These are phyloP conservation scores for Penicillium decumbens DNA, from an alignment of 2,329 filamentous ascomycete genomes.

Conservation along the genomic window DNA sequence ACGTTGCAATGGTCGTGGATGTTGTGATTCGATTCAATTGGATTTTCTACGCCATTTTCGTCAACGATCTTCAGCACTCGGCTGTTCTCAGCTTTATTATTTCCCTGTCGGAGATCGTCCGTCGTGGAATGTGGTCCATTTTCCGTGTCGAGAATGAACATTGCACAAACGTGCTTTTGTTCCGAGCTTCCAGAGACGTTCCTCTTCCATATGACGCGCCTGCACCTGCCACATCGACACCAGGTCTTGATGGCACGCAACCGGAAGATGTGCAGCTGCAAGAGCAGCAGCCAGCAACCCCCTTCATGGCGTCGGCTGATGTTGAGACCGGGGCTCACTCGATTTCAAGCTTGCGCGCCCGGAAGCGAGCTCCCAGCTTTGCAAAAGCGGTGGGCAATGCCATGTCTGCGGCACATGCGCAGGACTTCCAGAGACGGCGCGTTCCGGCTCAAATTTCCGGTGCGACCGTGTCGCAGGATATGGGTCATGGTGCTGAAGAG, in stretches of 20 bases:
- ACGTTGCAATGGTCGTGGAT: constrained; percentile 75
- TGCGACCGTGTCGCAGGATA: constrained; percentile 32
- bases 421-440: constrained; percentile 84
- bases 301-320: constrained; percentile 22
- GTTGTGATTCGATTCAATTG: constrained; percentile 85
- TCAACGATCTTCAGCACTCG: constrained; percentile 73
- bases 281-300: constrained; percentile 21
- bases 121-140: constrained; percentile 84
- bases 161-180: constrained; percentile 82
- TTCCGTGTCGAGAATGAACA: constrained; percentile 98
- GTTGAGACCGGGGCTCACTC: constrained; percentile 29
- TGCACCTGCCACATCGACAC: neutral
- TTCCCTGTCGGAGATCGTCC: constrained; percentile 70
- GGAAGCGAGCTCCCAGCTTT: constrained; percentile 25
- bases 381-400: constrained; percentile 60
- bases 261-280: constrained; percentile 25
- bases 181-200: constrained; percentile 83
- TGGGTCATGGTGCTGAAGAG: constrained; percentile 34
- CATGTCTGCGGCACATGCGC: constrained; percentile 69
- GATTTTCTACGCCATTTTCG: constrained; percentile 88
- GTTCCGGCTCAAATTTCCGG: constrained; percentile 45
- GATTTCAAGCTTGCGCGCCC: constrained; percentile 24
- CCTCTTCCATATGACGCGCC: constrained; percentile 70
- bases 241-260: constrained; percentile 12
- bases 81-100: constrained; percentile 76